Base-by-base conservation (phyloP, 768 basidiomycete species). In the Pholiota conissans region DNA sequence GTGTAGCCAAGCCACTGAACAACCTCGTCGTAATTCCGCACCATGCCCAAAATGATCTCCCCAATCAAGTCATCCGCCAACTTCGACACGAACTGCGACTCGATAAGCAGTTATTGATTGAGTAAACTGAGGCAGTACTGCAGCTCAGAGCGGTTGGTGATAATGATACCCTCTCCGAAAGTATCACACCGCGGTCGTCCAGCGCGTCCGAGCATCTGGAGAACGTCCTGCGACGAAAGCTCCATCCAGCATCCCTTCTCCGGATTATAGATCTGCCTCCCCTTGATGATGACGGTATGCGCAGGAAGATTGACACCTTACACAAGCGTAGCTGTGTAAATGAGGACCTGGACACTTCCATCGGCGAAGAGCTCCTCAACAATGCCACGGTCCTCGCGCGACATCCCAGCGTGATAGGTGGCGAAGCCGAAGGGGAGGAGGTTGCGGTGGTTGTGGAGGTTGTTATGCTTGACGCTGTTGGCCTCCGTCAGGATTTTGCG, bases 281-380 rank as follows among this genome's bases (percentile, higher is more conserved):
- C 97, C 71, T 98, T 99, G 80, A 99, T 98, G 76, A 98, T 94
- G 74, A 98, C 96, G 7, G 93, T 90, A 62, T 98, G 97, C 1
- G 95, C 96, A 3, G 97, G 97, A 0, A 98, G 77, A 69, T 99
- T 99, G 74, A 99, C 96, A 77, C 96, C 97, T 97, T 97, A 99
- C 0, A 96, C 97, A 34, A 99, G 87, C 2, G 96, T 98, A 4
- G 97, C 97, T 0, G 97, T 99, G 70, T 93, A 97, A 42, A 97
- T 93, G 24, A 99, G 79, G 0, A 98, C 95, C 69, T 96, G 95
- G 28, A 99, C 80, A 24, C 91, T 87, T 0, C 95, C 93, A 49
- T 96, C 93, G 10, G 86, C 86, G 70, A 99, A 99, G 9, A 98
- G 81, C 60, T 95, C 96, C 71, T 99, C 97, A n/a, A 98, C 94